Base-by-base conservation (phyloP, 2,329 filamentous ascomycete species). In the Raffaelea albimanens region DNA sequence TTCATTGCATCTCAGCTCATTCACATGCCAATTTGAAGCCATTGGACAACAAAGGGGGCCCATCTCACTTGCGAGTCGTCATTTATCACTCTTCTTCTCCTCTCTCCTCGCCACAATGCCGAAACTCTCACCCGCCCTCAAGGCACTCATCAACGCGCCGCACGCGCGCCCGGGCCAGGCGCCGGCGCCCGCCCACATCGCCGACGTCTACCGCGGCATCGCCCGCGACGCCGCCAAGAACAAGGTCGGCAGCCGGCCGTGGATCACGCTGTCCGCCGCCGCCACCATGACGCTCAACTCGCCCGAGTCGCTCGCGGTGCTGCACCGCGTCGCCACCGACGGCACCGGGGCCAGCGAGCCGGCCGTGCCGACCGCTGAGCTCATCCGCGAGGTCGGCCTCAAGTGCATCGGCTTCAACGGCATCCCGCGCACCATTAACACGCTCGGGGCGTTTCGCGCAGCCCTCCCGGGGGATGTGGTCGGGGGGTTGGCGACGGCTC, bases 221-320 rank as follows among this genome's bases (percentile, higher is more conserved):
- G 78, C 80, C 14, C 67, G 71, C 52, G 78, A 84, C 55, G 85
- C 85, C 1, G 63, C 66, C 21, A 63, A 70, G n/a, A 76, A 78
- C 54, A 75, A 78, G 55, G 73, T 87, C 47, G 82, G 80, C 22
- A 60, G 69, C 47, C 70, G 75, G 52, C 78, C 82, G 41, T 88
- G 83, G 82, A 63, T 87, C 16, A 75, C 78, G 16, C 65, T 86
- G 34, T 81, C 83, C 33, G 84, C 87, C 1, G 87, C 87, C 29
- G 82, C 87, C 18, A 88, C 86, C 2, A 86, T 91, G 68, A 93
- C 87, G 1, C 80, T 93, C 70, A 93, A 94, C 69, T 89, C 86
- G 2, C 87, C 87, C 21, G 83, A 85, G 49, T 84, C 85, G 3
- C 76, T 91, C 54, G 67, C 77, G 4, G 65, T 75, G 20, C 74